These are phyloP conservation scores for Aphanomyces astaci DNA, from an alignment of 352 stramenopile genomes.

Conservation along the genomic window DNA sequence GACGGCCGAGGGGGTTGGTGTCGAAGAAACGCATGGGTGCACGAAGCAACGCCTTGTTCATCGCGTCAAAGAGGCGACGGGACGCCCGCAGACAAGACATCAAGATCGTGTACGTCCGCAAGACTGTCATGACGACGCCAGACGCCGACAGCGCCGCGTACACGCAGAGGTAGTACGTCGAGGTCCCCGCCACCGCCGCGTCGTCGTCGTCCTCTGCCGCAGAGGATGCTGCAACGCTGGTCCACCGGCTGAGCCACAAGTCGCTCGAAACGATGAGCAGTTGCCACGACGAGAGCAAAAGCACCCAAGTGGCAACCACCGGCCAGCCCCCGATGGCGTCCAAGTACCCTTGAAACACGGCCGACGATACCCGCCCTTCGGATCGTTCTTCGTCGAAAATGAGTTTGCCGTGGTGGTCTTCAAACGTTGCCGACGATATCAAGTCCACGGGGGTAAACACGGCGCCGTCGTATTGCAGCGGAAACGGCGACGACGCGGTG, in stretches of 20 bases:
- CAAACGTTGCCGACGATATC: background rate
- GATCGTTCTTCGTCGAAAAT: slow-evolving; percentile 66
- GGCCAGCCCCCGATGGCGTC: slow-evolving; percentile 29
- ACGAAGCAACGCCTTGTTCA: slow-evolving; percentile 77
- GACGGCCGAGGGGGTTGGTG: slow-evolving; percentile 82
- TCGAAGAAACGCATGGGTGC: slow-evolving; percentile 92
- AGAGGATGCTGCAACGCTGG: slow-evolving; percentile 22
- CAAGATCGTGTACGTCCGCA: slow-evolving; percentile 51
- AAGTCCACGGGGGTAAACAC: background rate
- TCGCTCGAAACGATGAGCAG: background rate
- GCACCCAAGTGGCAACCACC: background rate
- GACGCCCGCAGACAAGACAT: slow-evolving; percentile 46
- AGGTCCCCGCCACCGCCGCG: background rate
- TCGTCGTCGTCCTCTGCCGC: background rate
- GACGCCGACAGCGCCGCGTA: slow-evolving; percentile 45
- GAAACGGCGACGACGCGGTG: background rate
- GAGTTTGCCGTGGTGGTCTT: slow-evolving; percentile 23
- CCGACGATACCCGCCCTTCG: slow-evolving; percentile 31
- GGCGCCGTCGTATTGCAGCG: background rate
- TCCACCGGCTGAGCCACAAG: slow-evolving; percentile 12
- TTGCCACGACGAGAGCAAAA: slow-evolving; percentile 1
- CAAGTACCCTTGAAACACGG: slow-evolving; percentile 45
- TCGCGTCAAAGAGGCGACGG: slow-evolving; percentile 73
- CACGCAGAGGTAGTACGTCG: slow-evolving; percentile 45
- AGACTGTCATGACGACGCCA: slow-evolving; percentile 46